Conservation (phyloP, 1,139 yeast species). For the Pneumocystis wakefieldiae region DNA sequence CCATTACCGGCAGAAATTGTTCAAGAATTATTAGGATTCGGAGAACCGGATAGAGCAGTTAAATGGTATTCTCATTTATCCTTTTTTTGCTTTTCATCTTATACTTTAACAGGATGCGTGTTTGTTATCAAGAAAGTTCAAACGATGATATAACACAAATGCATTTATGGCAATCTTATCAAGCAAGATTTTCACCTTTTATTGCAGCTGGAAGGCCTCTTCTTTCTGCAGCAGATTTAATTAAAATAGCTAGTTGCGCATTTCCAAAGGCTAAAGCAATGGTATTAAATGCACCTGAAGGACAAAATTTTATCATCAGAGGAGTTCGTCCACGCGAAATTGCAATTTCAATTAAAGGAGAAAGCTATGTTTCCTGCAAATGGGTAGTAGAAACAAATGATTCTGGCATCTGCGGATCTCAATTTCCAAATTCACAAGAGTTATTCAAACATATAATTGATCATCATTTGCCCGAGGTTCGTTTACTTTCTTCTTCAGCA, state of each 20-base stretch:
- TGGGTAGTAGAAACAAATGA: conserved; percentile 12
- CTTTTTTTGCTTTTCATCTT: neutral
- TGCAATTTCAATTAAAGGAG: conserved; percentile 30
- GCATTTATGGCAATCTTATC: conserved; percentile 90
- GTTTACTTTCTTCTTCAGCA: conserved; percentile 2
- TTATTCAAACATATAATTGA: conserved; percentile 15
- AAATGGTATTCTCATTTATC: conserved; percentile 41
- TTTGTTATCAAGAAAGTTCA: conserved; percentile 66
- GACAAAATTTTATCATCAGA: conserved; percentile 67
- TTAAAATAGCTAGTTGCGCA: conserved; percentile 81
- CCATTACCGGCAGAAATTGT: conserved; percentile 45
- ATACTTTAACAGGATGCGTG: conserved; percentile 37
- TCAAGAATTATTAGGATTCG: conserved; percentile 43
- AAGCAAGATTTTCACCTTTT: conserved; percentile 53
- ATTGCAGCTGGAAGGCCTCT: conserved; percentile 42
- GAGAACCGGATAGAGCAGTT: conserved; percentile 86
- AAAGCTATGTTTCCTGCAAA: conserved; percentile 14
- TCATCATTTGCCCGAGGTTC: conserved; percentile 12
- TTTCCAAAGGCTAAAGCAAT: conserved; percentile 87
- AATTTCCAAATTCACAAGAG: conserved; percentile 14
- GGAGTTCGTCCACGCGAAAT: conserved; percentile 61
- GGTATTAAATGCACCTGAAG: conserved; percentile 49
- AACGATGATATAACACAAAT: conserved; percentile 88
- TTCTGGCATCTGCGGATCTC: conserved; percentile 8
- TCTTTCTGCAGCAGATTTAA: conserved; percentile 90